Base-by-base conservation (phyloP, 352 stramenopile genomes). In the Globisporangium takayamanum region DNA sequence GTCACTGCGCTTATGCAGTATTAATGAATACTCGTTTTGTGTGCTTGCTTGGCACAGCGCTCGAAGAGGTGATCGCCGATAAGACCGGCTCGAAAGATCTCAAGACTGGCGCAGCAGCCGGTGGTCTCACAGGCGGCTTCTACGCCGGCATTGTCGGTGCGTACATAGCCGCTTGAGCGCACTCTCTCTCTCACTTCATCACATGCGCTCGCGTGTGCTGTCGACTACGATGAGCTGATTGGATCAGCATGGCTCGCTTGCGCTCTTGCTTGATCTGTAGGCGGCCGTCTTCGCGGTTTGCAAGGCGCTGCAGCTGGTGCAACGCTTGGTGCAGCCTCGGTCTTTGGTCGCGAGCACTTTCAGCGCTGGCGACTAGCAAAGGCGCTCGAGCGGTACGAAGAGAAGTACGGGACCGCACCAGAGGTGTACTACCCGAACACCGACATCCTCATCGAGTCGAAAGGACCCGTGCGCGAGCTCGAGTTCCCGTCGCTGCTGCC, bases 41-140 rank as follows among this genome's bases (percentile, higher is more conserved):
- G 0, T 51, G 45, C 7, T 18, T 5, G 10, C 20, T 26, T 26
- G 11, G 20, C 5, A 33, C 56, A 89, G 84, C 84, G 26, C 73
- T 92, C 47, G 80, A 92, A 50, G 82, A 94, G 46, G 69, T 92
- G 45, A 80, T 94, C 57, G 68, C 73, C 0, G 77, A 92, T 59
- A 90, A 92, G 62, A 70, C 53, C 0, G 72, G 79, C 50, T 80
- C 78, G 63, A 78, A 76, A 46, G 78, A 92, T 55, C 68, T 84
- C 60, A 73, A 74, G 36, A 87, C 78, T 33, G 76, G 78, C 16
- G 67, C 76, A 14, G 67, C 56, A 11, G 77, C 83, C 5, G 83
- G 83, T n/a, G 66, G 65, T 16, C 64, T 88, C 54, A 92, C 83
- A 0, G 83, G 83, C 10, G 83, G 78, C 15, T 87, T 92, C 61